Evolutionary conservation across 306 rosid genomes (phyloP).

Genomic region (Citrullus mucosospermus): DNA sequence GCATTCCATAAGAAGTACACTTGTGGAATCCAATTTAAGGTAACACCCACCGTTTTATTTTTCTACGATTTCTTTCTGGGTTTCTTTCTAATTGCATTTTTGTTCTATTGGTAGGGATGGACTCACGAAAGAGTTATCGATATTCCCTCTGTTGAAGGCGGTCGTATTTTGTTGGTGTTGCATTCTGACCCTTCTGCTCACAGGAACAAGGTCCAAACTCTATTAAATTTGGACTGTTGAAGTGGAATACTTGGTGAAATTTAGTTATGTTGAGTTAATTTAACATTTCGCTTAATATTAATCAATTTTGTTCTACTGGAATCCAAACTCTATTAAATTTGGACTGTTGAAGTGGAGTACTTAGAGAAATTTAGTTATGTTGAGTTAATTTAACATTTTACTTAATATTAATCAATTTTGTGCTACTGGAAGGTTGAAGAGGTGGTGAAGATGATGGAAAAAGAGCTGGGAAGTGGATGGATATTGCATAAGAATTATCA

Average conservation of each 20-base stretch:
- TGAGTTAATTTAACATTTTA: not conserved
- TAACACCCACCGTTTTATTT: not conserved
- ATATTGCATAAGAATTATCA: slow-evolving; percentile 45
- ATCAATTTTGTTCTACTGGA: not conserved
- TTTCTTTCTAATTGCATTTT: not conserved
- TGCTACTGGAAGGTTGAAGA: slow-evolving; percentile 39
- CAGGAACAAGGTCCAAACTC: slow-evolving; percentile 39
- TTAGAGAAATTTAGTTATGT: not conserved
- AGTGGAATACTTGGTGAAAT: not conserved
- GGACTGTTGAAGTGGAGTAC: not conserved
- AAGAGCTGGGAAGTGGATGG: slow-evolving; percentile 66
- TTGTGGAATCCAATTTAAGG: slow-evolving; percentile 59
- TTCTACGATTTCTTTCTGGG: slow-evolving; percentile 4
- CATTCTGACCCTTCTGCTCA: slow-evolving; percentile 42
- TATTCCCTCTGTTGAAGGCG: slow-evolving; percentile 10
- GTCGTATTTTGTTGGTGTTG: slow-evolving; percentile 43
- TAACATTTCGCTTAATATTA: not conserved
- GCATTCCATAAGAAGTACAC: slow-evolving; percentile 50
- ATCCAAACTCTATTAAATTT: not conserved
- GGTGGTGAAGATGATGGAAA: slow-evolving; percentile 66
- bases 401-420: not conserved
- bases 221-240: not conserved
- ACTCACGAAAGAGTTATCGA: slow-evolving; percentile 33
- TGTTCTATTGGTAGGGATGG: slow-evolving; percentile 47
- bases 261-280: not conserved